phyloP scores from a whole-genome alignment of 306 rosid species.

The Lathyrus tuberosus region DNA sequence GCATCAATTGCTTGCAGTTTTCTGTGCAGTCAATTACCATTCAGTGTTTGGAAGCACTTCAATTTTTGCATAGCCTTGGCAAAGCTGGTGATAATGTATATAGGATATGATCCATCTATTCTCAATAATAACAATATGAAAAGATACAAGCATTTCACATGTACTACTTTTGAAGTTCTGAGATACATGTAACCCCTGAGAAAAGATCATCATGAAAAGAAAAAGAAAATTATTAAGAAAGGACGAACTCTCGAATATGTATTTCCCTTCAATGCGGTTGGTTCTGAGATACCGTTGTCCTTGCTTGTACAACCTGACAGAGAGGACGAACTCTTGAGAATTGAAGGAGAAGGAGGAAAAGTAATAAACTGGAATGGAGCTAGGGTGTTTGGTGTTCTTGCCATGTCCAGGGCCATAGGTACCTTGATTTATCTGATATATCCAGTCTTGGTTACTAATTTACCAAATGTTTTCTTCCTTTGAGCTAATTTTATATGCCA shows the following conservation, averaged over 20 bases:
- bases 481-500: slow-evolving; percentile 23
- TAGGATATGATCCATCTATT: slow-evolving; percentile 1
- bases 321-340: slow-evolving; percentile 76
- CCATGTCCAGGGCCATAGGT: slow-evolving; percentile 98
- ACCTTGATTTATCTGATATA: slow-evolving; percentile 51
- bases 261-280: slow-evolving; percentile 10
- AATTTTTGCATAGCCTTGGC: too few species aligned
- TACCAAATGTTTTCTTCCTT: neutral
- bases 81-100: too few species aligned
- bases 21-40: too few species aligned
- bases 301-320: slow-evolving; percentile 81
- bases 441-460: slow-evolving; percentile 30
- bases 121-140: neutral
- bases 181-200: slow-evolving; percentile 25
- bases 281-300: slow-evolving; percentile 37
- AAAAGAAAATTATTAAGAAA: neutral
- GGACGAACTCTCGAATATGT: too few species aligned
- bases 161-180: slow-evolving; percentile 24
- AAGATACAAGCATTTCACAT: slow-evolving; percentile 15
- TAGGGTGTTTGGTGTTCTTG: slow-evolving; percentile 72
- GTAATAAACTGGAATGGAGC: slow-evolving; percentile 99
- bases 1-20: too few species aligned
- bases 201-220: neutral
- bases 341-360: slow-evolving; percentile 76
- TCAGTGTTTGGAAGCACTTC: too few species aligned